phyloP scores from a whole-genome alignment of 768 basidiomycete genomes.

The Lentinula lateritia region DNA sequence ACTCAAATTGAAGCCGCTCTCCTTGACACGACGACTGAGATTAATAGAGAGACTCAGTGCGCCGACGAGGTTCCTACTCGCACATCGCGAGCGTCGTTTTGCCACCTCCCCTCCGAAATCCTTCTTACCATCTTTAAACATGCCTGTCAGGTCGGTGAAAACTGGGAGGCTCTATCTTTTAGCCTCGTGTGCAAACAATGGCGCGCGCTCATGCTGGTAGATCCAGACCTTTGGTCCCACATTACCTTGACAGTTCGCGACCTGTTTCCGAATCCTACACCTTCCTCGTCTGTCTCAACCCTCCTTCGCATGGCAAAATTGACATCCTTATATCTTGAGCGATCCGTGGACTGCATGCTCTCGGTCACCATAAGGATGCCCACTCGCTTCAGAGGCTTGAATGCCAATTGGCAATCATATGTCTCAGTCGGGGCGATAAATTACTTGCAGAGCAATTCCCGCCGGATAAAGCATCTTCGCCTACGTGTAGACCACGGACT shows the following conservation, averaged over 20 bases:
- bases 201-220: not conserved
- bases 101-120: not conserved
- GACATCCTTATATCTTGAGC: not conserved
- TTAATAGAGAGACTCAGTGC: not conserved
- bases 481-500: not conserved
- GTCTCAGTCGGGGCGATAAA: not conserved
- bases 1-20: not conserved
- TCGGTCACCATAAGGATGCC: conserved; percentile 3
- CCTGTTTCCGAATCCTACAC: not conserved
- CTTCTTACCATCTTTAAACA: not conserved
- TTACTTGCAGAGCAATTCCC: not conserved
- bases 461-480: not conserved
- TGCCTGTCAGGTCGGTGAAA: not conserved
- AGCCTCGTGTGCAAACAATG: not conserved
- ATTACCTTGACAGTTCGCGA: not conserved
- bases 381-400: conserved; percentile 1
- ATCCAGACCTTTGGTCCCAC: not conserved
- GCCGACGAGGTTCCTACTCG: not conserved
- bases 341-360: not conserved
- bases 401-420: not conserved
- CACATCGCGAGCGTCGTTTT: not conserved
- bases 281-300: not conserved
- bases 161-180: not conserved
- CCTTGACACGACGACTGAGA: not conserved
- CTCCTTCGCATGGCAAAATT: not conserved